Evolutionary conservation across 805 yeast species (phyloP), one percentile per base, ranked within the genome.

Genomic region (Wickerhamomyces bisporus): DNA sequence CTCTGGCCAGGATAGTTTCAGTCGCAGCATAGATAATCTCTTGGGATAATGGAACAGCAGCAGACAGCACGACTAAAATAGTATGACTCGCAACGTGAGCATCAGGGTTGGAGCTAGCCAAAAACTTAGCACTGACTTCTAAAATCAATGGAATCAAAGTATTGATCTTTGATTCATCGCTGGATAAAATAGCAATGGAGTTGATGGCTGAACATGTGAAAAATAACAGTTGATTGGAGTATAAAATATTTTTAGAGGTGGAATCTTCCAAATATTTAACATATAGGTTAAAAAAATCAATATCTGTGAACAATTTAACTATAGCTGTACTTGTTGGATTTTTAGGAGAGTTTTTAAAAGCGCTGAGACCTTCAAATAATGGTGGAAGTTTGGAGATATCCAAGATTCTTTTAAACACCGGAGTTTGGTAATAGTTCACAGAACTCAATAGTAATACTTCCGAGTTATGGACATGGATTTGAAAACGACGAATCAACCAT

Each of bases 401-500:
- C 42, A 93, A 62, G 32, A 91, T 66, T 48, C 93, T 78, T 35
- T 78, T 71, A 59, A 93, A 93, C 6, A 85, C 69, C 0, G 88
- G 81, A 27, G 76, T 69, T 48, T 72, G 75, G 61, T 81, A 86
- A 62, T 83, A 86, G n/a, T 96, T 94, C 48, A 93, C 68, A 2
- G 84, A 72, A 3, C 89, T 70, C 40, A 91, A 61, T 32, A 93
- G 55, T 24, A 93, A 55, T 38, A 68, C 57, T 58, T 91, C 98
- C 0, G 88, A 65, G 53, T 85, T 87, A 52, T 83, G 81, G 34
- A 85, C 69, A 57, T 93, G 89, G 48, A 87, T 77, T 55, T 87
- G 81, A 66, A 80, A 93, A 50, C 98, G 75, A 65, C 98, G 81
- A 15, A 93, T 81, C 18, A 89, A 76, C 98, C 98, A 93, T 66